Conservation (phyloP, 768 basidiomycete genomes). For the Trametes cubensis region DNA sequence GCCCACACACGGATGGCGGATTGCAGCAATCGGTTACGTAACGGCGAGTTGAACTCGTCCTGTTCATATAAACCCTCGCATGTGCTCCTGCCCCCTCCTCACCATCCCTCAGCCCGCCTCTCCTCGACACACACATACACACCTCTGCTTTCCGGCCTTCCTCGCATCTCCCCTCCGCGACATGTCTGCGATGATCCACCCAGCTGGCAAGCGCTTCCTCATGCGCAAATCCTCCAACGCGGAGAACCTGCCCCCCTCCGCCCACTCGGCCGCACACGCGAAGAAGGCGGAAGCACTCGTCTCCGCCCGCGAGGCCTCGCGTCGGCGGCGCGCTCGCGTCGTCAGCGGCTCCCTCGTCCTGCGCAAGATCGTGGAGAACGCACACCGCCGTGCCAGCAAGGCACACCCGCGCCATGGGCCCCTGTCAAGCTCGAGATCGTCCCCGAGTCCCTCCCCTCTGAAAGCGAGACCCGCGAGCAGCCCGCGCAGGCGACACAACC, state of each 20-base stretch:
- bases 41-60: slow-evolving; percentile 1
- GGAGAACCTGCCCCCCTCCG: slow-evolving; percentile 27
- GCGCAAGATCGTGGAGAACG: slow-evolving; percentile 22
- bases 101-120: neutral
- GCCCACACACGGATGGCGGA: slow-evolving; percentile 2
- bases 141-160: no score
- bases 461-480: slow-evolving; percentile 1
- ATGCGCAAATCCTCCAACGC: slow-evolving; percentile 32
- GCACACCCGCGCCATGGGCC: neutral
- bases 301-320: slow-evolving; percentile 25
- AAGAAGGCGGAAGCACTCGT: slow-evolving; percentile 23
- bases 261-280: slow-evolving; percentile 7
- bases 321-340: slow-evolving; percentile 26
- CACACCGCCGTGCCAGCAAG: slow-evolving; percentile 23
- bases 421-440: slow-evolving; percentile 12
- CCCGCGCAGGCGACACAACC: slow-evolving; percentile 2
- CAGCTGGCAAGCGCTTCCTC: slow-evolving; percentile 23
- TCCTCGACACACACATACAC: neutral
- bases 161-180: neutral
- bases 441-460: neutral
- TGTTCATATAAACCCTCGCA: slow-evolving; percentile 15
- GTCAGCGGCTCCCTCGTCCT: slow-evolving; percentile 18
- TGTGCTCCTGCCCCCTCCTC: neutral
- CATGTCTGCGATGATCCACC: slow-evolving; percentile 18
- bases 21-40: slow-evolving; percentile 24